phyloP scores from a whole-genome alignment of 208 protist genomes.

The Wallacemonas sp. region DNA sequence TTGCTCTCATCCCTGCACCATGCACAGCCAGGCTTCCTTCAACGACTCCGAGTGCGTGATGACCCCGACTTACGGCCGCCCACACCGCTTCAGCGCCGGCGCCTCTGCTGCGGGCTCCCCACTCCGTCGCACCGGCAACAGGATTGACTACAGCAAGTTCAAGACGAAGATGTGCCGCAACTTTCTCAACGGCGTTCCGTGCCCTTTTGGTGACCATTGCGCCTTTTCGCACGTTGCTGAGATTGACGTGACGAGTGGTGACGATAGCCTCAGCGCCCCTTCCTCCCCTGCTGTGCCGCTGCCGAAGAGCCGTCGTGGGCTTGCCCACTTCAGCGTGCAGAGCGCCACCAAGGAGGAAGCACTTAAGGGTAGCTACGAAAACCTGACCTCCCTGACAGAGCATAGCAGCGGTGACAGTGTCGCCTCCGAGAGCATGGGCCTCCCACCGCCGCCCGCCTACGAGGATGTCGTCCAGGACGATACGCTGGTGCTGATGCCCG shows the following conservation, averaged over 20 bases:
- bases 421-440: neutral
- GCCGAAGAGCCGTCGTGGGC: slow-evolving; percentile 6
- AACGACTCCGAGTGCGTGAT: slow-evolving; percentile 10
- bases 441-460: slow-evolving; percentile 72
- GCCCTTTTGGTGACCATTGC: slow-evolving; percentile 81
- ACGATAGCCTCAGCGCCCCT: slow-evolving; percentile 15
- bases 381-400: slow-evolving; percentile 4
- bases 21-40: slow-evolving; percentile 3
- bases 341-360: slow-evolving; percentile 13
- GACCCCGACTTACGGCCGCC: slow-evolving; percentile 19
- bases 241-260: slow-evolving; percentile 8
- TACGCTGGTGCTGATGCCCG: slow-evolving; percentile 13
- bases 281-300: slow-evolving; percentile 7
- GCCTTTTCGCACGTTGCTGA: slow-evolving; percentile 84
- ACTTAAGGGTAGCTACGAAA: slow-evolving; percentile 11
- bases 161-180: slow-evolving; percentile 89
- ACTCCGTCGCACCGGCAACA: slow-evolving; percentile 32
- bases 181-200: slow-evolving; percentile 57
- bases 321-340: neutral
- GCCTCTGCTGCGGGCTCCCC: slow-evolving; percentile 13
- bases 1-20: neutral
- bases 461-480: slow-evolving; percentile 53
- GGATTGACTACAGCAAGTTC: slow-evolving; percentile 84
- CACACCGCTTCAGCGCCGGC: slow-evolving; percentile 21
- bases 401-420: slow-evolving; percentile 1